phyloP scores from a whole-genome alignment of 805 yeast genomes.

The Candida sanyiensis region DNA sequence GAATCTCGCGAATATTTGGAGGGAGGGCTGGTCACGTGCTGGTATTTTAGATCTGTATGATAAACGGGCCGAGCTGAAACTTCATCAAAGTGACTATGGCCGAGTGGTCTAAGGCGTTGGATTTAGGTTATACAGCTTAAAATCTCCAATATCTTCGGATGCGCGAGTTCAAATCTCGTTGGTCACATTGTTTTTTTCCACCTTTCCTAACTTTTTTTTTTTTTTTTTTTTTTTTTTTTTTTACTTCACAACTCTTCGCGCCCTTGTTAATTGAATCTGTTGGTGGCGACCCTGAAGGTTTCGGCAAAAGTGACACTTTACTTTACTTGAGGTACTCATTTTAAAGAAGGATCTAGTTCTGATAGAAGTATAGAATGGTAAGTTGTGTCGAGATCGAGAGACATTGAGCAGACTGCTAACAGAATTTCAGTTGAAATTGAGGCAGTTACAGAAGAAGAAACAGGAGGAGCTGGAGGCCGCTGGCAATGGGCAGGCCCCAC shows the following conservation, averaged over 20 bases:
- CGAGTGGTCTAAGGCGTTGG: conserved; percentile 43
- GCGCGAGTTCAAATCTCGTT: conserved; percentile 19
- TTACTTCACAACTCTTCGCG: too few relatives aligned
- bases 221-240: conserved; percentile 10
- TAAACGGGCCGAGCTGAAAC: not conserved
- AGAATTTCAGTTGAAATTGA: conserved; percentile 42
- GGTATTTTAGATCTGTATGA: not conserved
- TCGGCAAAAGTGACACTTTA: too few relatives aligned
- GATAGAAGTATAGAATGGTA: conserved; percentile 3
- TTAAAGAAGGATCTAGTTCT: too few relatives aligned
- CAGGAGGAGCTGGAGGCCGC: conserved; percentile 37
- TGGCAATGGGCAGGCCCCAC: conserved; percentile 1
- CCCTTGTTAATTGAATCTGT: too few relatives aligned
- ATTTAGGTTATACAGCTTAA: conserved; percentile 30
- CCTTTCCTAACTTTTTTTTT: too few relatives aligned
- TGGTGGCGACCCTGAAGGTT: too few relatives aligned
- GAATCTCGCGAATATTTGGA: not conserved
- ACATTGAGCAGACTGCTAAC: not conserved
- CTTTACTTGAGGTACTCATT: too few relatives aligned
- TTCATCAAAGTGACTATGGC: conserved; percentile 32
- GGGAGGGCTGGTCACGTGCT: not conserved
- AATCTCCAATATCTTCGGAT: conserved; percentile 37
- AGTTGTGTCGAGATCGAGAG: too few relatives aligned
- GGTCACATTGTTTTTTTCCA: too few relatives aligned
- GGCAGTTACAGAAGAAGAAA: conserved; percentile 53